Percentiles rank a stretch among this genome's conserved stretches.
These are phyloP conservation scores for Aspergillus haitiensis DNA, from an alignment of 495 filamentous ascomycete genomes.

Conservation along the genomic window DNA sequence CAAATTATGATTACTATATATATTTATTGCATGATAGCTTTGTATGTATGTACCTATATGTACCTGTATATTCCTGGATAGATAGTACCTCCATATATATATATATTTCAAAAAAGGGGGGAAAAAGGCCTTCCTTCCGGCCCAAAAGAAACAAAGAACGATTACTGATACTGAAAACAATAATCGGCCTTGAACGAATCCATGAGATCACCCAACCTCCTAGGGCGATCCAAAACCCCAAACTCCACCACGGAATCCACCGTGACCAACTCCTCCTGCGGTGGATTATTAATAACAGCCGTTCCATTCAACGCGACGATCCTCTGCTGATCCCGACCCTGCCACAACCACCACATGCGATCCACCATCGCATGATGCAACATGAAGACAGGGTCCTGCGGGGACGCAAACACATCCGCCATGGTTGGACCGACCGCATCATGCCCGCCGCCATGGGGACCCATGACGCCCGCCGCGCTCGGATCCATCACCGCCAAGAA, in stretches of 20 bases:
- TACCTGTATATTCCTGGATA: not conserved
- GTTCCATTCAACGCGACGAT: slow-evolving; percentile 34
- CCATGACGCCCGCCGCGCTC: slow-evolving; percentile 24
- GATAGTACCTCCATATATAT: not conserved
- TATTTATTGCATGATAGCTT: too few relatives aligned
- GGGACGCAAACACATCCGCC: slow-evolving; percentile 33
- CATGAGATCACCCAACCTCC: slow-evolving; percentile 33
- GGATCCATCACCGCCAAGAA: slow-evolving; percentile 33
- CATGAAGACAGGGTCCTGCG: slow-evolving; percentile 56
- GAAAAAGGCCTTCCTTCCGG: not conserved
- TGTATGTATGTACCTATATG: not conserved
- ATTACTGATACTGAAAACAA: slow-evolving; percentile 26
- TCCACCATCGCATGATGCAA: slow-evolving; percentile 59
- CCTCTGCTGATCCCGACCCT: slow-evolving; percentile 27
- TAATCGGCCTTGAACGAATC: slow-evolving; percentile 18
- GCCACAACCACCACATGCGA: slow-evolving; percentile 60
- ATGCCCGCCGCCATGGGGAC: slow-evolving; percentile 33
- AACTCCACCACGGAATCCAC: slow-evolving; percentile 33
- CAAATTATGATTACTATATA: too few relatives aligned
- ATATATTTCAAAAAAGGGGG: not conserved
- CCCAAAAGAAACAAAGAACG: not conserved
- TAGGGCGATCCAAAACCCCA: slow-evolving; percentile 27
- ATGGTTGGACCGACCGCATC: slow-evolving; percentile 29
- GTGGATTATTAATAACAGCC: slow-evolving; percentile 26
- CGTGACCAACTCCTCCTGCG: slow-evolving; percentile 23